Evolutionary conservation across 345 rosid species (phyloP), one percentile per base, ranked within the genome.

Genomic region (Pelargonium nanum): DNA sequence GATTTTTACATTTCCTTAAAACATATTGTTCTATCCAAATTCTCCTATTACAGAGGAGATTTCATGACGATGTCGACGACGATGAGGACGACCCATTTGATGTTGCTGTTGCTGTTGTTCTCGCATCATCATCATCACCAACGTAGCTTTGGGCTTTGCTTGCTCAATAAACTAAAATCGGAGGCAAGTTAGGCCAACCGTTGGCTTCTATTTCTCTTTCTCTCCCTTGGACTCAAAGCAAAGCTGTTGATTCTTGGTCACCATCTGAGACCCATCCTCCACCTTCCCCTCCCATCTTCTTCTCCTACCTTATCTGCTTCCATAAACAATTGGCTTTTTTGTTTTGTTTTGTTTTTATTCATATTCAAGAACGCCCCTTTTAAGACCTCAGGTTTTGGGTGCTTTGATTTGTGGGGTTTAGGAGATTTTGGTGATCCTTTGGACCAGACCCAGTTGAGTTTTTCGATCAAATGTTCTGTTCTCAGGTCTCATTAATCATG

Each of bases 161-260:
- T 80, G 24, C 66, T 70, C 30, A 1, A 55, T 50, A 79, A 70
- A 75, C 81, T 70, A 77, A 67, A 75, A 64, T 62, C 45, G 12
- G 72, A 66, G 66, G 74, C 72, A 77, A 75, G 91, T 86, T 88
- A 79, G 86, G 85, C 87, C 88, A 85, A 79, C 85, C 26, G 80
- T 81, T 79, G 56, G 73, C 85, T 84, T 75, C 76, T 65, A 70
- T 71, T 70, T 73, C 58, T 56, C 62, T n/a, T n/a, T 28, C 34
- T 4, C 34, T 76, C 81, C 66, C 95, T 85, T 91, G 63, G 57
- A 56, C 74, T 68, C 80, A 67, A 85, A 87, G 91, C 77, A 78
- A 85, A 63, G 32, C 66, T 40, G 28, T 75, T 74, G 87, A 91
- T 88, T 83, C 77, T 83, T 75, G 95, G 93, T 92, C 92, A 81